Evolutionary conservation across 2,329 filamentous ascomycete genomes (phyloP).

Genomic region (Zymoseptoria pseudotritici): DNA sequence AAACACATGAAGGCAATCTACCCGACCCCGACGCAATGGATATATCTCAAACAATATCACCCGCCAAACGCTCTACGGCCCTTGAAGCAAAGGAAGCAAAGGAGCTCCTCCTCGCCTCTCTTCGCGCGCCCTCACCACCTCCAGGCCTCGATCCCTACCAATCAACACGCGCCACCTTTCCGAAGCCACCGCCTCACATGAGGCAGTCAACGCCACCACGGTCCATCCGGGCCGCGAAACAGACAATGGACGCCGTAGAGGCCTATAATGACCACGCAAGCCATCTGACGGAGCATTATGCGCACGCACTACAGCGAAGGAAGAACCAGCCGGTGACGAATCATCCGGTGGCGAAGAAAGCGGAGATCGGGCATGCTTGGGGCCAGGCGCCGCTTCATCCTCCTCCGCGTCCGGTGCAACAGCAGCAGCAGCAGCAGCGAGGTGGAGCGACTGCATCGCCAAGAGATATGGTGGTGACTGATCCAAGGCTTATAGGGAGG

Average conservation of each 20-base stretch:
- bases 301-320: slow-evolving; percentile 10
- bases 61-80: not conserved
- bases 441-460: not conserved
- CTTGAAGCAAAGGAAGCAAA: not conserved
- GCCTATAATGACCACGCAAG: slow-evolving; percentile 17
- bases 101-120: slow-evolving; percentile 8
- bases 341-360: not conserved
- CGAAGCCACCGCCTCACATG: slow-evolving; percentile 1
- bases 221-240: slow-evolving; percentile 9
- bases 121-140: slow-evolving; percentile 6
- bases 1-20: not conserved
- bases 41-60: not conserved
- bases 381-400: not conserved
- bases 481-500: slow-evolving; percentile 1
- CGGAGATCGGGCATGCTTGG: not conserved
- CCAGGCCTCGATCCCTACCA: not conserved
- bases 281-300: slow-evolving; percentile 12
- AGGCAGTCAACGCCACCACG: slow-evolving; percentile 8
- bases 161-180: not conserved
- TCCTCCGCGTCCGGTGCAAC: not conserved
- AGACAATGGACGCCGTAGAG: slow-evolving; percentile 11
- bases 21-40: not conserved
- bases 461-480: slow-evolving; percentile 1
- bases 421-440: not conserved
- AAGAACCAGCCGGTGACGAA: not conserved